These are phyloP conservation scores for Corymbia calophylla DNA, from an alignment of 441 rosid species.

Conservation along the genomic window DNA sequence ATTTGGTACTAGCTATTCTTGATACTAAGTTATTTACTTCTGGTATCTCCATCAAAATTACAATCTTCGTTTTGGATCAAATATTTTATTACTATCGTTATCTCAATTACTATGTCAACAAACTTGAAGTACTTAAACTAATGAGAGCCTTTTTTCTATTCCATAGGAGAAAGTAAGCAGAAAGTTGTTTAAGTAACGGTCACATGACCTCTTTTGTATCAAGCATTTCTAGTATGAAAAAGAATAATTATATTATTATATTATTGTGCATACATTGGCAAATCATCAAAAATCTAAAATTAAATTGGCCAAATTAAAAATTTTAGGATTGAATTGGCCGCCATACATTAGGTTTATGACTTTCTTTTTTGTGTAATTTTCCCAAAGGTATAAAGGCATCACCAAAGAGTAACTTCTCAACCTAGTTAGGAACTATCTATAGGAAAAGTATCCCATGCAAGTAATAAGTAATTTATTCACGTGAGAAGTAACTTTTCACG, in stretches of 20 bases:
- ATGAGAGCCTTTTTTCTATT: background rate
- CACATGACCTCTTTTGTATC: background rate
- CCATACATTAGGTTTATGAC: background rate
- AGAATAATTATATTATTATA: background rate
- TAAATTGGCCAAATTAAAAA: too few relatives aligned
- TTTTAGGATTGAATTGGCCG: background rate
- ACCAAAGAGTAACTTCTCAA: background rate
- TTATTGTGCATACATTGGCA: background rate
- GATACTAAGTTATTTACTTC: background rate
- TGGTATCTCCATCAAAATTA: background rate
- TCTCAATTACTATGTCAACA: background rate
- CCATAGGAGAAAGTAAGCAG: background rate
- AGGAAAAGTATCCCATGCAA: background rate
- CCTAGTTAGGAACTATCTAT: background rate
- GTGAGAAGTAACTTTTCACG: background rate
- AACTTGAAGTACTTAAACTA: background rate
- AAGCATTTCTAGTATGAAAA: background rate
- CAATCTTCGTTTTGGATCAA: background rate
- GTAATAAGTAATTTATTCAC: background rate
- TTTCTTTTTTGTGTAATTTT: background rate
- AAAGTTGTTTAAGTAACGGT: fast-evolving
- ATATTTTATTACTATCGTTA: background rate
- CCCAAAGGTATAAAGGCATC: background rate
- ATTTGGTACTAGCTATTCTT: background rate
- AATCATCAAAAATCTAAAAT: too few relatives aligned